A percentile compares a stretch with the other conserved stretches of the same genome.
Evolutionary conservation across 495 filamentous ascomycete species (phyloP).

Genomic region (Podospora anserina): DNA sequence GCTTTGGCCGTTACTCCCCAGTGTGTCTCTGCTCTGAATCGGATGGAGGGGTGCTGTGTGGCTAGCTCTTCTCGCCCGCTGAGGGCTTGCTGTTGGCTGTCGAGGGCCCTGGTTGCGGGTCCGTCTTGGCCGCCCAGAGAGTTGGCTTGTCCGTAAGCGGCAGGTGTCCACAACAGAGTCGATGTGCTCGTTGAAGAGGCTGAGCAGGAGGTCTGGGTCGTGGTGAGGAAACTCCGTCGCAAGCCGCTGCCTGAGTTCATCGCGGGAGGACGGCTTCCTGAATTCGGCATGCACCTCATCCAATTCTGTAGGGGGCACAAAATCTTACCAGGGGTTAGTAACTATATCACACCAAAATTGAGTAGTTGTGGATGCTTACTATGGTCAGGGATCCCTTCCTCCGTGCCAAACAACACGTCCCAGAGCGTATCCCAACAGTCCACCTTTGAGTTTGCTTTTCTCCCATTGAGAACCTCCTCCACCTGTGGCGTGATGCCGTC

Average conservation of each 20-base stretch:
- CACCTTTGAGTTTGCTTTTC: constrained; percentile 30
- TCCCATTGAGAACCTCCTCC: constrained; percentile 28
- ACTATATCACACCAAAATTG: not conserved
- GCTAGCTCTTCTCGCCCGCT: not conserved
- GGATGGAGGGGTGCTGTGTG: not conserved
- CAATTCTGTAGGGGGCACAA: constrained; percentile 31
- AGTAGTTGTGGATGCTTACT: constrained; percentile 14
- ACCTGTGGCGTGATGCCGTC: constrained; percentile 28
- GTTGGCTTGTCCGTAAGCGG: not conserved
- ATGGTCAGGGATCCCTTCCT: constrained; percentile 15
- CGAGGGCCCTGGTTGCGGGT: not conserved
- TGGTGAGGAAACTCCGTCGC: not conserved
- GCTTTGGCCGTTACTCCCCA: not conserved
- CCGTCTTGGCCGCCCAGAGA: not conserved
- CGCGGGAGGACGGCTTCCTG: not conserved
- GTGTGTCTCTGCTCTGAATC: constrained; percentile 6
- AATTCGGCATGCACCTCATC: constrained; percentile 32
- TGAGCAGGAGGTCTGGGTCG: not conserved
- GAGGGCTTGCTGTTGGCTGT: not conserved
- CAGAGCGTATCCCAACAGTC: constrained; percentile 29
- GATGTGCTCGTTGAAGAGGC: constrained; percentile 16
- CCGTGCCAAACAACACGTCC: constrained; percentile 25
- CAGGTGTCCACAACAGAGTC: not conserved
- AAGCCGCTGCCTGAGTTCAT: constrained; percentile 6
- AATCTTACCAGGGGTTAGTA: constrained; percentile 19